These are phyloP conservation scores for Globisporangium polare DNA, from an alignment of 352 stramenopile species.

Conservation along the genomic window DNA sequence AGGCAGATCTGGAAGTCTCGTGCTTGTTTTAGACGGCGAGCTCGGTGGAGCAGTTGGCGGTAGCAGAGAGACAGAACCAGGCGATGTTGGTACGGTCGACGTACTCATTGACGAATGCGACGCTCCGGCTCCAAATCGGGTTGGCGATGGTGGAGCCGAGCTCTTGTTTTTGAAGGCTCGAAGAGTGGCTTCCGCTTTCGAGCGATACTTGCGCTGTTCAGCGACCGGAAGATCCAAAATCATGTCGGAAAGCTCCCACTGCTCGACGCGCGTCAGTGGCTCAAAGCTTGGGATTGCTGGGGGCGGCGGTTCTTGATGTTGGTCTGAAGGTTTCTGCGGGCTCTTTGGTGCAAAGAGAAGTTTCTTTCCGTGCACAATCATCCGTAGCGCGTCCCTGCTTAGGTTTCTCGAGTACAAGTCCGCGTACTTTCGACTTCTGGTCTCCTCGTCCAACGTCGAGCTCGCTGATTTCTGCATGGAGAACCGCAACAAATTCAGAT, in stretches of 20 bases:
- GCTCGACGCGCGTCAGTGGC: constrained; percentile 39
- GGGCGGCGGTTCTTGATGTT: constrained; percentile 6
- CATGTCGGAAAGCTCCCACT: constrained; percentile 68
- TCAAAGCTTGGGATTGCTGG: constrained; percentile 22
- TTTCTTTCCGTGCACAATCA: constrained; percentile 37
- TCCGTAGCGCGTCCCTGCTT: constrained; percentile 30
- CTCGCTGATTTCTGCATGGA: background rate
- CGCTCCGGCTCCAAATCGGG: constrained; percentile 12
- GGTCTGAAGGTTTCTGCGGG: constrained; percentile 11
- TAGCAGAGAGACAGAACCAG: background rate
- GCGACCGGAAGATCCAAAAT: constrained; percentile 39
- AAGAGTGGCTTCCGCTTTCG: constrained; percentile 32
- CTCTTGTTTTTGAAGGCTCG: constrained; percentile 28
- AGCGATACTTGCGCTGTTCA: constrained; percentile 48
- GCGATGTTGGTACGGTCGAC: background rate
- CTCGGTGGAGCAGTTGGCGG: background rate
- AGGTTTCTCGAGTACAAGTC: constrained; percentile 60
- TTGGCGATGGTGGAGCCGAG: constrained; percentile 19
- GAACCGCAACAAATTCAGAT: constrained; percentile 12
- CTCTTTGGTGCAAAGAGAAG: constrained; percentile 20
- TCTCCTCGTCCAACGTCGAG: constrained; percentile 6
- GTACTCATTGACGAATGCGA: constrained; percentile 10
- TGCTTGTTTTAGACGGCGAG: constrained; percentile 7
- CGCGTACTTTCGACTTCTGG: constrained; percentile 27
- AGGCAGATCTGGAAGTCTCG: constrained; percentile 13